Conservation (phyloP, 495 filamentous ascomycete genomes). For the Penicillium egyptiacum region DNA sequence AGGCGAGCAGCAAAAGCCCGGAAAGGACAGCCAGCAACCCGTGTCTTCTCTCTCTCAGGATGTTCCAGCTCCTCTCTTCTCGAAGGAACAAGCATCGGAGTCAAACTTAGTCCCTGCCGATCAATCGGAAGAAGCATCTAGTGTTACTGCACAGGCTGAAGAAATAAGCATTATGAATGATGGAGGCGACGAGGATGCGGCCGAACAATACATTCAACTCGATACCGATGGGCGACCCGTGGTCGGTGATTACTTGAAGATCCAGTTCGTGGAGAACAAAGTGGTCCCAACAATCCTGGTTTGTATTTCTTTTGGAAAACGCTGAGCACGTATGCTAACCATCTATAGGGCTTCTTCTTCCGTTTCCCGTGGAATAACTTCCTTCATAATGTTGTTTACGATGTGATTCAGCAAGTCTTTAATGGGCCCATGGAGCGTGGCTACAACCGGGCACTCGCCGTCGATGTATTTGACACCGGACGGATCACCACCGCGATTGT, state of each 20-base stretch:
- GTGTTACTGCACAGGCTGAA: slow-evolving; percentile 26
- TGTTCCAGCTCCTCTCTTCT: slow-evolving; percentile 67
- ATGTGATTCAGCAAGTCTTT: slow-evolving; percentile 98
- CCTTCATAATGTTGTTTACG: slow-evolving; percentile 98
- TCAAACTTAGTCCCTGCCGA: slow-evolving; percentile 19
- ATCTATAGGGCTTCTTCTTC: slow-evolving; percentile 85
- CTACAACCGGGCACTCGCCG: slow-evolving; percentile 87
- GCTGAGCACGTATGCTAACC: slow-evolving; percentile 3
- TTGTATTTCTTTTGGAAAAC: slow-evolving; percentile 34
- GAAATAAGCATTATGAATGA: slow-evolving; percentile 18
- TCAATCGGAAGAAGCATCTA: slow-evolving; percentile 27
- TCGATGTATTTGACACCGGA: slow-evolving; percentile 87
- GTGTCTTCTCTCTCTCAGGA: slow-evolving; percentile 62
- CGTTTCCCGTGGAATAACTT: slow-evolving; percentile 99
- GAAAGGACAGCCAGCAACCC: slow-evolving; percentile 16
- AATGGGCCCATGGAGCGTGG: slow-evolving; percentile 97
- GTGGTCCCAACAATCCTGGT: slow-evolving; percentile 96
- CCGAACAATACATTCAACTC: slow-evolving; percentile 50
- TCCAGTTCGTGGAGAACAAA: slow-evolving; percentile 90
- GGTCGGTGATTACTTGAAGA: slow-evolving; percentile 95
- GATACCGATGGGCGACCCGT: slow-evolving; percentile 76
- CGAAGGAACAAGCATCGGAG: slow-evolving; percentile 27
- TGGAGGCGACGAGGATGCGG: slow-evolving; percentile 37
- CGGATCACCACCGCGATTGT: slow-evolving; percentile 89
- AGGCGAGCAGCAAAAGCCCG: slow-evolving; percentile 8